A percentile compares a stretch with the other conserved stretches of the same genome.
Evolutionary conservation across 345 rosid genomes (phyloP).

Genomic region (Iberis pinnata): DNA sequence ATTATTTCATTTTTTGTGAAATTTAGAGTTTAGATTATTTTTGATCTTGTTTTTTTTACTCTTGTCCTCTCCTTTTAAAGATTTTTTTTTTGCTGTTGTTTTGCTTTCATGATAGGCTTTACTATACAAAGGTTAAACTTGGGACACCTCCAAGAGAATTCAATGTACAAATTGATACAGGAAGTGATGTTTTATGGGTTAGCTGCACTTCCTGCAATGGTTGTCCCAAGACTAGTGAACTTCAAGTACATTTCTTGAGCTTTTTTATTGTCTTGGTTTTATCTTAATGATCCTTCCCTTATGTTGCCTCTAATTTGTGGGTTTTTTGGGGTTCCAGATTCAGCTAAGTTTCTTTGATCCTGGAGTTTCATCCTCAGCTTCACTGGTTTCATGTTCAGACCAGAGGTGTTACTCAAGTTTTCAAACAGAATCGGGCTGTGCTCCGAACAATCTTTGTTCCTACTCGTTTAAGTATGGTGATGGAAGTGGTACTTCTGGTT

Average conservation of each 20-base stretch:
- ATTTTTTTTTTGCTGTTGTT: slow-evolving; percentile 3
- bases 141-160: slow-evolving; percentile 86
- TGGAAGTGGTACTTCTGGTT: slow-evolving; percentile 88
- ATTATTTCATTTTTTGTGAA: no score
- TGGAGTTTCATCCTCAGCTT: slow-evolving; percentile 60
- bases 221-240: slow-evolving; percentile 77
- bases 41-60: slow-evolving; percentile 3
- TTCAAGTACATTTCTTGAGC: slow-evolving; percentile 49
- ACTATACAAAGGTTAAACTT: slow-evolving; percentile 69
- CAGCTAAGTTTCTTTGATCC: slow-evolving; percentile 72
- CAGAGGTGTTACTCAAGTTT: slow-evolving; percentile 51
- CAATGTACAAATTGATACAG: slow-evolving; percentile 89
- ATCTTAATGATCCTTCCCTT: no score
- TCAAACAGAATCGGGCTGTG: slow-evolving; percentile 64
- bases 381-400: slow-evolving; percentile 63
- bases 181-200: slow-evolving; percentile 95
- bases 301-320: slow-evolving; percentile 7
- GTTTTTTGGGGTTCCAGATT: slow-evolving; percentile 55
- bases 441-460: slow-evolving; percentile 50
- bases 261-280: no score
- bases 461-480: slow-evolving; percentile 90
- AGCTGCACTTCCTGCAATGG: slow-evolving; percentile 80
- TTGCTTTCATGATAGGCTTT: slow-evolving; percentile 46
- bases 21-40: no score
- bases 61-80: slow-evolving; percentile 7